Percentiles rank a stretch among this genome's conserved stretches.
These are phyloP conservation scores for Deinandra increscens DNA, from an alignment of 129 eudicot species.

Conservation along the genomic window DNA sequence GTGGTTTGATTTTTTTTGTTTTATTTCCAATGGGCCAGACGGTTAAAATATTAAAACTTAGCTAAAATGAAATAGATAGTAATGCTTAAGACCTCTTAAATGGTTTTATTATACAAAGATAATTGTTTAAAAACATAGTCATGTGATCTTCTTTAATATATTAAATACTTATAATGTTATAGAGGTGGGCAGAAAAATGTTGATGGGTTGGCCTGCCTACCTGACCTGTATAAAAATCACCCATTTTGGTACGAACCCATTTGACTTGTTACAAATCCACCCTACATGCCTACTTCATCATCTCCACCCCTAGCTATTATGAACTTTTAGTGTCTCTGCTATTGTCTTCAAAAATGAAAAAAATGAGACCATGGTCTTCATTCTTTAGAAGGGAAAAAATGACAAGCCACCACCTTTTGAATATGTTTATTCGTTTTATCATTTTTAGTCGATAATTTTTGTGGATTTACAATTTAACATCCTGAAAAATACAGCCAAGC, in stretches of 20 bases:
- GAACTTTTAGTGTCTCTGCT: neutral
- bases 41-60: neutral
- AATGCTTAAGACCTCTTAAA: neutral
- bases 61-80: neutral
- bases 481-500: constrained; percentile 48
- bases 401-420: constrained; percentile 7
- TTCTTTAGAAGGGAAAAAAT: neutral
- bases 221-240: neutral
- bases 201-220: neutral
- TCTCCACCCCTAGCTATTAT: neutral
- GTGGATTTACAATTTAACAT: constrained; percentile 7
- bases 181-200: neutral
- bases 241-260: constrained; percentile 2
- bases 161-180: neutral
- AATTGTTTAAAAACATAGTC: neutral
- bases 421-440: neutral
- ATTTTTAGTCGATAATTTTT: neutral
- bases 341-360: neutral
- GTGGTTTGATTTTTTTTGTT: neutral
- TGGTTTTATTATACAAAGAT: constrained; percentile 3
- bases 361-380: neutral
- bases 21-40: neutral
- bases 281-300: neutral
- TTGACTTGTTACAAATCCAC: neutral
- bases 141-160: neutral